These are phyloP conservation scores for Periconia sp. DNA, from an alignment of 2,329 filamentous ascomycete genomes.

Conservation along the genomic window DNA sequence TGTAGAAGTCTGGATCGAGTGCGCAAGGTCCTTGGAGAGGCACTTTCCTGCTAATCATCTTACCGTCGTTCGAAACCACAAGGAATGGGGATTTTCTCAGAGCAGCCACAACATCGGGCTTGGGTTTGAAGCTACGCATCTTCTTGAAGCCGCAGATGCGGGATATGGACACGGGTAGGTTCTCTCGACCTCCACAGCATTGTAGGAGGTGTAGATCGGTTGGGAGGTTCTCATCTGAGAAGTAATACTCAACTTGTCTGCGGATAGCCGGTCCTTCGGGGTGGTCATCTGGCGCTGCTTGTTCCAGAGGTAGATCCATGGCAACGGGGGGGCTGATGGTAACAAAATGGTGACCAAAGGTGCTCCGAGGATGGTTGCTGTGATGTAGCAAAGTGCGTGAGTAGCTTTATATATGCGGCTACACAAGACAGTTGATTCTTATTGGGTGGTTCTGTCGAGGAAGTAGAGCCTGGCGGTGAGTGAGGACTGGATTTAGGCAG, in stretches of 20 bases:
- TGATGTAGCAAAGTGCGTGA: not conserved
- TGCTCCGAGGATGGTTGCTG: not conserved
- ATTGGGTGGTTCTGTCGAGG: too few relatives aligned
- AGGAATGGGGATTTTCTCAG: conserved; percentile 46
- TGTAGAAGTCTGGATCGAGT: conserved; percentile 30
- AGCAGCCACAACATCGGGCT: conserved; percentile 41
- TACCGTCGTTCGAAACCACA: conserved; percentile 45
- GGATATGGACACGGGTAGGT: conserved; percentile 46
- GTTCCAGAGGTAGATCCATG: not conserved
- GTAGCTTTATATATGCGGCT: not conserved
- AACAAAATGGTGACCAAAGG: not conserved
- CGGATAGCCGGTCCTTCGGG: conserved; percentile 32
- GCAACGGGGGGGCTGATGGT: not conserved
- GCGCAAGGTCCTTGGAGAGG: conserved; percentile 39
- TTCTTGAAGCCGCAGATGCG: conserved; percentile 48
- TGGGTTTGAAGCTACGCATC: conserved; percentile 50
- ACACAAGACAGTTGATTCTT: too few relatives aligned
- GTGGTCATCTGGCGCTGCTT: conserved; percentile 17
- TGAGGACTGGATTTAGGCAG: too few relatives aligned
- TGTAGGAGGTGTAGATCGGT: conserved; percentile 47
- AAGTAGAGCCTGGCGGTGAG: too few relatives aligned
- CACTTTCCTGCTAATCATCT: conserved; percentile 46
- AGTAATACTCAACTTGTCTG: conserved; percentile 53
- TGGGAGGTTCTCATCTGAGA: conserved; percentile 52
- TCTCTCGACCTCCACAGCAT: conserved; percentile 43